Conservation (phyloP, 2,329 filamentous ascomycete species). For the Botrytis paeoniae region DNA sequence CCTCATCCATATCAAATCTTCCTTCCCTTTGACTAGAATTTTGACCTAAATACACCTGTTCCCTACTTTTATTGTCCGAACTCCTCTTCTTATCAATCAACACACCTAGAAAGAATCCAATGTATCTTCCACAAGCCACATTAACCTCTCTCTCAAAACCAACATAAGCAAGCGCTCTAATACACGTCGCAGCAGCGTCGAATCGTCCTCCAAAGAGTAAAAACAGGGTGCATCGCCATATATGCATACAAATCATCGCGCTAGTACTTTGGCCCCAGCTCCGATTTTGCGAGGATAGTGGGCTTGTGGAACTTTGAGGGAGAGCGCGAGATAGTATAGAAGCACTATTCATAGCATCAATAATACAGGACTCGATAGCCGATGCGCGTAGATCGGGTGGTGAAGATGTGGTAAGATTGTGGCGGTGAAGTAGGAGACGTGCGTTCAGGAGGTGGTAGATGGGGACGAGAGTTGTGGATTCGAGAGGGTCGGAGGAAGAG, state of each 20-base stretch:
- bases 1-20: slow-evolving; percentile 61
- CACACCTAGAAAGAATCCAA: slow-evolving; percentile 74
- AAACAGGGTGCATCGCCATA: slow-evolving; percentile 83
- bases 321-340: slow-evolving; percentile 68
- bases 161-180: slow-evolving; percentile 68
- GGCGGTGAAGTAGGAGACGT: slow-evolving; percentile 81
- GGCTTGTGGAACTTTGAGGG: slow-evolving; percentile 36
- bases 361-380: slow-evolving; percentile 75
- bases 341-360: slow-evolving; percentile 74
- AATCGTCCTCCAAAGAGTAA: slow-evolving; percentile 73
- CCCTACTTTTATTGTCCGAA: slow-evolving; percentile 35
- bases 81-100: slow-evolving; percentile 53
- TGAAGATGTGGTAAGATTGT: slow-evolving; percentile 77
- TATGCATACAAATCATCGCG: slow-evolving; percentile 73
- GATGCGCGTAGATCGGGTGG: slow-evolving; percentile 61
- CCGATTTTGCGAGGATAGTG: slow-evolving; percentile 21
- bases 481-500: slow-evolving; percentile 62
- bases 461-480: slow-evolving; percentile 71
- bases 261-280: slow-evolving; percentile 47
- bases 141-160: slow-evolving; percentile 71
- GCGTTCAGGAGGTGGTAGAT: slow-evolving; percentile 77
- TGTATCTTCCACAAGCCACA: slow-evolving; percentile 73
- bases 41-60: slow-evolving; percentile 13
- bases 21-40: neutral
- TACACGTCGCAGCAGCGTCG: slow-evolving; percentile 67